Base-by-base conservation (phyloP, 805 yeast species). In the Myxozyma vanderwaltii region DNA sequence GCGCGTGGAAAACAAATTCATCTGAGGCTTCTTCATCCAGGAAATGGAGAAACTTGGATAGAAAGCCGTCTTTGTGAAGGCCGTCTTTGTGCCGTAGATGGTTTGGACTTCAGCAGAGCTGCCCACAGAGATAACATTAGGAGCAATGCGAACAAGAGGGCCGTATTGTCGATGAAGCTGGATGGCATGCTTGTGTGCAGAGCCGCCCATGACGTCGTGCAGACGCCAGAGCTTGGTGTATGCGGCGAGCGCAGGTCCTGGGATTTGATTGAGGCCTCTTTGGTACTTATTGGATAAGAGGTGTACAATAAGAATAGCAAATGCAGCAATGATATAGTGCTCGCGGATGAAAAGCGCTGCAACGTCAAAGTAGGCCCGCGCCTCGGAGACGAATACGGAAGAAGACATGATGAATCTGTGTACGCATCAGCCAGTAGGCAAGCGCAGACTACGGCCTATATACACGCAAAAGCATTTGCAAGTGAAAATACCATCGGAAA, bases 191-290 rank as follows among this genome's bases (percentile, higher is more conserved):
- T 74, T 72, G 59, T 78, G 83, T 56, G 88, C 75, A 59, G 80
- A 77, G 58, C 79, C 83, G 8, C 71, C 61, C 75, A 82, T 75
- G 43, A 80, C 75, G 45, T 72, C 74, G 56, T 76, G 77, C 35
- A 79, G 70, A 21, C 76, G 75, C 70, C 75, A 74, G 27, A 75
- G 71, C 26, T 69, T 69, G 1, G 85, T 71, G 15, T 83, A 61
- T 26, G 85, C 75, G 66, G 83, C 78, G 12, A 79, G 63, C 51
- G 72, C 74, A 0, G 89, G 89, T 0, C 89, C 89, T 0, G 89
- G 89, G 2, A 85, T 67, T 19, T 38, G 31, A 15, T 26, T 29
- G n/a, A 46, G 39, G 19, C 19, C 26, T n/a, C 39, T 38, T 4
- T 15, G 12, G 19, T 29, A 46, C 19, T 46, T 29, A 26, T 46